A percentile compares a stretch with the other conserved stretches of the same genome.
Conservation (phyloP, 1,284 basidiomycete species). For the Naganishia albida region DNA sequence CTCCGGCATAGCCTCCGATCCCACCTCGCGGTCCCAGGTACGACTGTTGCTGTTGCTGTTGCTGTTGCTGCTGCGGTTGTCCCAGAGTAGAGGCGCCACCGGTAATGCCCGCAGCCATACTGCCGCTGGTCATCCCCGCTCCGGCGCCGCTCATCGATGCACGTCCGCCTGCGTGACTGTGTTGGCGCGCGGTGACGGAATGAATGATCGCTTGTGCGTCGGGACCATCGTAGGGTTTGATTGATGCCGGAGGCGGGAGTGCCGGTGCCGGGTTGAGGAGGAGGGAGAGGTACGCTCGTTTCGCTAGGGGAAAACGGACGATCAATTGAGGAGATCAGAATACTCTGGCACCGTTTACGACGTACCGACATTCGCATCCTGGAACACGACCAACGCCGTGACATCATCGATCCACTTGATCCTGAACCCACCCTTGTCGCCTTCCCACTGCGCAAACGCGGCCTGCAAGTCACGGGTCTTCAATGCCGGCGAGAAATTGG, state of each 20-base stretch:
- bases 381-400: slow-evolving; percentile 91
- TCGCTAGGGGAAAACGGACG: slow-evolving; percentile 59
- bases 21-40: neutral
- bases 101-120: neutral
- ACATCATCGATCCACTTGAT: slow-evolving; percentile 99
- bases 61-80: neutral
- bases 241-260: slow-evolving; percentile 64
- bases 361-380: slow-evolving; percentile 59
- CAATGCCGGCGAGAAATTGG: slow-evolving; percentile 88
- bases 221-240: slow-evolving; percentile 89
- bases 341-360: no score
- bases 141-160: slow-evolving; percentile 17
- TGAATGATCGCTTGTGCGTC: slow-evolving; percentile 89
- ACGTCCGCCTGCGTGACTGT: slow-evolving; percentile 22
- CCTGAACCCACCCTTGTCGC: slow-evolving; percentile 84
- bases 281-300: slow-evolving; percentile 88
- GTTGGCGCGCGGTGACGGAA: slow-evolving; percentile 67
- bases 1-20: neutral
- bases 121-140: slow-evolving; percentile 6
- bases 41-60: neutral
- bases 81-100: neutral
- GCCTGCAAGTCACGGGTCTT: slow-evolving; percentile 95
- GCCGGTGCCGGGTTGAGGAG: slow-evolving; percentile 77
- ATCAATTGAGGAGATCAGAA: neutral
- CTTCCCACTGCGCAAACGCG: slow-evolving; percentile 88